Evolutionary conservation across 1,284 basidiomycete genomes (phyloP).

Genomic region (Wallemia mellicola): DNA sequence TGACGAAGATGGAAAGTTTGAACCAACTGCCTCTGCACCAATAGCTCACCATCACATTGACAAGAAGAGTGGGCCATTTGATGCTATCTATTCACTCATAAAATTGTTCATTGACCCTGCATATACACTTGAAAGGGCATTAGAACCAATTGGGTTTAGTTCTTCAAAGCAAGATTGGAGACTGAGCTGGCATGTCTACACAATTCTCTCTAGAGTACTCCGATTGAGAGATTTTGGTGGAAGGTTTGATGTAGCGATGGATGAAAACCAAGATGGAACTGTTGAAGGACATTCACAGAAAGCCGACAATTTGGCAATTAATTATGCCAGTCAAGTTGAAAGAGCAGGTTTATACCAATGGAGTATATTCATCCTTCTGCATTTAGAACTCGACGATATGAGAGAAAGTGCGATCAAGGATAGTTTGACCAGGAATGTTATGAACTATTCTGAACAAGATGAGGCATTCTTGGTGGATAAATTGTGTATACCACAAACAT

Average conservation of each 20-base stretch:
- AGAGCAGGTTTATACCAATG: constrained; percentile 48
- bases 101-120: constrained; percentile 31
- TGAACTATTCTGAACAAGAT: constrained; percentile 34
- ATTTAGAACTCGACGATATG: constrained; percentile 50
- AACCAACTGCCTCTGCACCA: constrained; percentile 10
- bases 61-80: constrained; percentile 16
- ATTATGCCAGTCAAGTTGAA: constrained; percentile 69
- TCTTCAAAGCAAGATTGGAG: constrained; percentile 48
- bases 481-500: constrained; percentile 46
- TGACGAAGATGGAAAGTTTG: constrained; percentile 3
- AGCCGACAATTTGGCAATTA: constrained; percentile 51
- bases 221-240: constrained; percentile 59
- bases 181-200: constrained; percentile 75
- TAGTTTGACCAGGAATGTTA: constrained; percentile 42
- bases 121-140: constrained; percentile 21
- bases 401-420: constrained; percentile 53
- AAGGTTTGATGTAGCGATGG: constrained; percentile 20
- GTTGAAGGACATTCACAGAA: constrained; percentile 43
- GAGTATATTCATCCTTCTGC: constrained; percentile 63
- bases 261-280: constrained; percentile 19
- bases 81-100: constrained; percentile 59
- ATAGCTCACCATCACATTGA: constrained; percentile 2
- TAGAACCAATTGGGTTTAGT: constrained; percentile 38
- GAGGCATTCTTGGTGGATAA: constrained; percentile 40
- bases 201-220: constrained; percentile 55